A percentile compares a stretch with the other conserved stretches of the same genome.
Conservation (phyloP, 306 rosid genomes). For the Cucurbita maxima region DNA sequence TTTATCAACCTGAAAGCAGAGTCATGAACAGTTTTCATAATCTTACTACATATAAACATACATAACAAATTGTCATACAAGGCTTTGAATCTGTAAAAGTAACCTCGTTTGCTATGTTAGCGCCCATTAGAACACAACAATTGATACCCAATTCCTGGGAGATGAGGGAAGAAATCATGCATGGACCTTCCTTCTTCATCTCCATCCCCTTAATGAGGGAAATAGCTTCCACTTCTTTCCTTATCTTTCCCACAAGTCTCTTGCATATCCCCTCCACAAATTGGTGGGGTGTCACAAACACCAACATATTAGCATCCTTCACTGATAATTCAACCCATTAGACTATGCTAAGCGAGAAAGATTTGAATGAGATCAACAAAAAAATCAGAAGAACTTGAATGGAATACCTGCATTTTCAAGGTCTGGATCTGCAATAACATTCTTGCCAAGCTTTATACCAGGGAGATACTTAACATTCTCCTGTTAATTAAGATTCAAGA, state of each 20-base stretch:
- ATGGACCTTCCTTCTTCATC: conserved; percentile 89
- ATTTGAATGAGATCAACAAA: not conserved
- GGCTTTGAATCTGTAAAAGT: not conserved
- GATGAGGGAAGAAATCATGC: conserved; percentile 79
- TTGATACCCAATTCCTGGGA: conserved; percentile 47
- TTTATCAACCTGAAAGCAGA: not conserved
- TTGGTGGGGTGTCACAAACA: conserved; percentile 87
- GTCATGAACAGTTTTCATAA: not conserved
- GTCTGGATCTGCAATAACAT: conserved; percentile 78
- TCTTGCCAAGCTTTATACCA: conserved; percentile 73
- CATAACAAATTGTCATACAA: not conserved
- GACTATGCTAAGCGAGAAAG: not conserved
- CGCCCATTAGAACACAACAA: conserved; percentile 90
- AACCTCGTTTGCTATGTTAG: conserved; percentile 84
- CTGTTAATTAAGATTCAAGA: conserved; percentile 17
- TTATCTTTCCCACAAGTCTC: conserved; percentile 50
- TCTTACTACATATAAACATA: not conserved
- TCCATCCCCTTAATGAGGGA: conserved; percentile 95
- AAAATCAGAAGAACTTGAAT: not conserved
- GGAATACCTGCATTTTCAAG: conserved; percentile 56
- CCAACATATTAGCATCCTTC: conserved; percentile 74
- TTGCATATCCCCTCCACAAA: conserved; percentile 84
- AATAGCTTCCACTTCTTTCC: conserved; percentile 51
- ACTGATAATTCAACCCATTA: conserved; percentile 29
- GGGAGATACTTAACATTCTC: conserved; percentile 90